These are phyloP conservation scores for Trypanosomatidae sp. DNA, from an alignment of 208 protist genomes.

Conservation along the genomic window DNA sequence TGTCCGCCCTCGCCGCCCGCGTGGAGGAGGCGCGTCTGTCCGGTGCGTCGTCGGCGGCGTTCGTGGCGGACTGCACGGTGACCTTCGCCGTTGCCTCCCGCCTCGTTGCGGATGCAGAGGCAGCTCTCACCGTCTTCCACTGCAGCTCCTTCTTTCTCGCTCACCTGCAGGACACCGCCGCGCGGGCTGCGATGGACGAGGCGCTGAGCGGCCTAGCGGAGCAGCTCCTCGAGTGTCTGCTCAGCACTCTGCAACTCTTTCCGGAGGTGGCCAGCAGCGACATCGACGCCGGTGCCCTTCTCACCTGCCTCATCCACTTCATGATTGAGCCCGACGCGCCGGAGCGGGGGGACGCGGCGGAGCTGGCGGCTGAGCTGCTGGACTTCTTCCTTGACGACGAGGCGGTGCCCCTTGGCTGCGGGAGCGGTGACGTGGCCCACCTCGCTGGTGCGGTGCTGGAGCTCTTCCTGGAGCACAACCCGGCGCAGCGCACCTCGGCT, in stretches of 20 bases:
- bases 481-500: slow-evolving; percentile 7
- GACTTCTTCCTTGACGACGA: too few species aligned
- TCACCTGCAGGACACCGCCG: slow-evolving; percentile 17
- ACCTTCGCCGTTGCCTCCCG: slow-evolving; percentile 33
- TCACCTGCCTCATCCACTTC: slow-evolving; percentile 38
- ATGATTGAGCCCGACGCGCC: slow-evolving; percentile 25
- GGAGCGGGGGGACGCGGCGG: slow-evolving; percentile 13
- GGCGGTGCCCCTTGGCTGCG: too few species aligned
- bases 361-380: too few species aligned
- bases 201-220: slow-evolving; percentile 17
- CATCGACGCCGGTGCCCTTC: slow-evolving; percentile 16
- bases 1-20: slow-evolving; percentile 10
- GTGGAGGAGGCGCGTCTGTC: slow-evolving; percentile 3
- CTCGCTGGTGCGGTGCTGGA: slow-evolving; percentile 53
- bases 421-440: too few species aligned
- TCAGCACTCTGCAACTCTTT: slow-evolving; percentile 42
- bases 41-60: not conserved
- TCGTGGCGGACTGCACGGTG: slow-evolving; percentile 19
- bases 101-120: slow-evolving; percentile 29
- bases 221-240: slow-evolving; percentile 46
- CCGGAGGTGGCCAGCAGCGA: slow-evolving; percentile 35
- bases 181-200: not conserved
- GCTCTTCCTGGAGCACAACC: slow-evolving; percentile 48
- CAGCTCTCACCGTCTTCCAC: slow-evolving; percentile 30
- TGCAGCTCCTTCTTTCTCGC: slow-evolving; percentile 32